Evolutionary conservation across 169 alveolate species (phyloP).

Genomic region (Theileria luwenshuni): DNA sequence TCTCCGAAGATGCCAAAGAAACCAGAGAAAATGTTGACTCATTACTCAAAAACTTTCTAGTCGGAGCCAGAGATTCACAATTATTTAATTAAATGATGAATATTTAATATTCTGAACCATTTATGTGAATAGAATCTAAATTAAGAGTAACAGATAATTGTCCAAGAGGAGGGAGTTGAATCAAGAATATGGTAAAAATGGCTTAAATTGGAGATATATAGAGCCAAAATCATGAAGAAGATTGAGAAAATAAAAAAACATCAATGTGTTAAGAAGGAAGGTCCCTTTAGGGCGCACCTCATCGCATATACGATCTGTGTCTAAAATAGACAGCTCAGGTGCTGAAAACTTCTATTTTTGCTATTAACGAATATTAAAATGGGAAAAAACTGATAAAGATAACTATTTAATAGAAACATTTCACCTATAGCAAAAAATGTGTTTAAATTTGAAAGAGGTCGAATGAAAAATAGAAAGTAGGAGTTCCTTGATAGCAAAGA

Average conservation of each 20-base stretch:
- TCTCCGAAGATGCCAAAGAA: slow-evolving; percentile 47
- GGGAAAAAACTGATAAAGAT: not conserved
- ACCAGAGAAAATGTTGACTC: slow-evolving; percentile 30
- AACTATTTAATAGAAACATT: not conserved
- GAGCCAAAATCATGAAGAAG: too few species aligned
- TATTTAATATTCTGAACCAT: too few species aligned
- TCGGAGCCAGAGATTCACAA: slow-evolving; percentile 49
- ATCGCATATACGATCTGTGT: slow-evolving; percentile 18
- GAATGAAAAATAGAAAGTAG: too few species aligned
- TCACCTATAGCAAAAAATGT: not conserved
- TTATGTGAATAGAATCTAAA: not conserved
- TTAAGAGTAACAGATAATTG: not conserved
- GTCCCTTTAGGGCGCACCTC: slow-evolving; percentile 3
- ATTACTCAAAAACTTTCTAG: slow-evolving; percentile 38
- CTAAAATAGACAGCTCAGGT: slow-evolving; percentile 29
- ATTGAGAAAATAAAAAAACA: too few species aligned
- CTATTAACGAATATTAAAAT: not conserved
- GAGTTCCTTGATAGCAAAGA: too few species aligned
- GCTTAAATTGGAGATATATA: not conserved
- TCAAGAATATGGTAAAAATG: not conserved
- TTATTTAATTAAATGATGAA: slow-evolving; percentile 19
- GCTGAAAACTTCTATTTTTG: slow-evolving; percentile 5
- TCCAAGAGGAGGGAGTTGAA: not conserved
- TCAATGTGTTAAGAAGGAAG: not conserved
- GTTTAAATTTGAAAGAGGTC: not conserved